Conservation (phyloP, 352 stramenopile genomes). For the Blastocystis sp. region DNA sequence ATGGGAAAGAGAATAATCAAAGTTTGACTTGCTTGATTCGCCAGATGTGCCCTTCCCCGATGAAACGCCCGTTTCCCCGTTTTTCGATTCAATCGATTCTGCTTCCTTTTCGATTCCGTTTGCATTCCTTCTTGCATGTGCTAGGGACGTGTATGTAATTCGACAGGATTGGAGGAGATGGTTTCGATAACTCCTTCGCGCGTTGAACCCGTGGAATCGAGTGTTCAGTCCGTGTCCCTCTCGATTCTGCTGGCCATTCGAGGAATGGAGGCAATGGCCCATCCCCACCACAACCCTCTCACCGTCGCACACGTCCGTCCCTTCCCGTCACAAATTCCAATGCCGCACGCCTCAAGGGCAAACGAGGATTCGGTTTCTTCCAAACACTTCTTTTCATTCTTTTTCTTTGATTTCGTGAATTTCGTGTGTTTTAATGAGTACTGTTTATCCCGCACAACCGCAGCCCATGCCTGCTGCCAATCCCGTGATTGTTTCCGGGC, state of each 20-base stretch:
- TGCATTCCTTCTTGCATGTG: no score
- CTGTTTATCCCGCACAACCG: background rate
- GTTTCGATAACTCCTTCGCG: no score
- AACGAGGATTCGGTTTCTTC: background rate
- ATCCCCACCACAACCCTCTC: background rate
- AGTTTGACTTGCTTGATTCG: constrained; percentile 18
- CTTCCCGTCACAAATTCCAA: background rate
- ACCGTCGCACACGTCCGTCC: background rate
- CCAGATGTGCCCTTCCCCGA: background rate
- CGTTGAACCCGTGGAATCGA: no score
- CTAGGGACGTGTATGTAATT: background rate
- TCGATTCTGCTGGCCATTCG: background rate
- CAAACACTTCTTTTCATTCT: background rate
- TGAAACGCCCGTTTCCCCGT: constrained; percentile 11
- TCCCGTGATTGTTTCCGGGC: background rate
- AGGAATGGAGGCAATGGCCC: background rate
- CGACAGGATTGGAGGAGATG: background rate
- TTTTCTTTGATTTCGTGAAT: background rate
- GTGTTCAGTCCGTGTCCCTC: no score
- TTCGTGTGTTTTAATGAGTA: background rate
- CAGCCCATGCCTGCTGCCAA: background rate
- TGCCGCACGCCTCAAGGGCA: background rate
- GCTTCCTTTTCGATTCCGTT: background rate
- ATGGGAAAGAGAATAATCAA: background rate
- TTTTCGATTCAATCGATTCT: background rate